Percentiles rank a stretch among this genome's conserved stretches.
These are phyloP conservation scores for Xylaria longipes DNA, from an alignment of 495 filamentous ascomycete species.

Conservation along the genomic window DNA sequence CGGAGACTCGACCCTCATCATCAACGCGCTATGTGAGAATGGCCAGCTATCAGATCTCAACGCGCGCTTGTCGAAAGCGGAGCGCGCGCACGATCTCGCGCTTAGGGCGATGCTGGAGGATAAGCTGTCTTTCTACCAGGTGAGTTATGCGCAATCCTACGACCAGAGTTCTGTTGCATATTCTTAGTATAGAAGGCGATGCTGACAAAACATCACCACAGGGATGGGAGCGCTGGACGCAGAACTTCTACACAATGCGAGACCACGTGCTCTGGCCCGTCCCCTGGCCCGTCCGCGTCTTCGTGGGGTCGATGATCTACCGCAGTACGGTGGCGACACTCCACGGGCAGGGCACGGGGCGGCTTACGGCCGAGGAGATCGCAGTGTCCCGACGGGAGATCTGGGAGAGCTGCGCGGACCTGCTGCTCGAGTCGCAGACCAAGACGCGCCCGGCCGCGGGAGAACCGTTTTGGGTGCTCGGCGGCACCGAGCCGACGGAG, in stretches of 20 bases:
- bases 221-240: constrained; percentile 59
- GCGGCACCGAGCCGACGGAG: constrained; percentile 61
- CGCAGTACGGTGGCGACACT: constrained; percentile 49
- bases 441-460: constrained; percentile 26
- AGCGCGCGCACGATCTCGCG: constrained; percentile 57
- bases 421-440: constrained; percentile 40
- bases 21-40: constrained; percentile 47
- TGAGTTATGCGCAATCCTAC: constrained; percentile 27
- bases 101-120: constrained; percentile 65
- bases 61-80: constrained; percentile 37
- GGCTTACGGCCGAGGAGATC: constrained; percentile 59
- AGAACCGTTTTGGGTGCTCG: constrained; percentile 63
- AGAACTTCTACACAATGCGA: constrained; percentile 69
- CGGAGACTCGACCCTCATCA: constrained; percentile 63
- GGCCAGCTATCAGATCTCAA: constrained; percentile 58
- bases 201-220: neutral
- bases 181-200: neutral
- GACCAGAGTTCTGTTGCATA: too few species aligned
- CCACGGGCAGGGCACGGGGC: constrained; percentile 62
- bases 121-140: constrained; percentile 58
- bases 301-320: constrained; percentile 62
- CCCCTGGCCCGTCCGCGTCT: constrained; percentile 57
- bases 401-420: constrained; percentile 57
- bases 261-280: constrained; percentile 54
- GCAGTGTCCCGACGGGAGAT: constrained; percentile 51